These are phyloP conservation scores for Puccinia hordei DNA, from an alignment of 1,284 basidiomycete genomes.

Conservation along the genomic window DNA sequence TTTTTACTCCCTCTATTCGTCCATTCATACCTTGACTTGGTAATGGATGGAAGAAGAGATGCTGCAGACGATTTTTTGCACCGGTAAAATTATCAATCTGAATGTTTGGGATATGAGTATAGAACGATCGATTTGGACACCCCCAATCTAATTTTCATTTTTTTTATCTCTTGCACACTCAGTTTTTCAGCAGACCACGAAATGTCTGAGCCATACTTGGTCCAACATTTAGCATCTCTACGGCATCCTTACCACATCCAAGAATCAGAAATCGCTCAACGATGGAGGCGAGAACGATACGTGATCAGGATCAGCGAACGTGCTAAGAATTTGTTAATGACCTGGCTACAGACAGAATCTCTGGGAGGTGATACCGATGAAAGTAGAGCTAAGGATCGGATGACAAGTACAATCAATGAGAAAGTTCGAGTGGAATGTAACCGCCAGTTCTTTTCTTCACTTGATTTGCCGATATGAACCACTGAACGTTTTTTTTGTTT, in stretches of 20 bases:
- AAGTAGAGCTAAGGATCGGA: conserved; percentile 73
- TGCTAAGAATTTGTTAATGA: conserved; percentile 85
- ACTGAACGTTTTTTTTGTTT: not conserved
- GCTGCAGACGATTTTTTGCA: conserved; percentile 68
- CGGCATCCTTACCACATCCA: conserved; percentile 77
- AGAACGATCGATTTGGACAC: not conserved
- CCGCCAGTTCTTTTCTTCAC: conserved; percentile 48
- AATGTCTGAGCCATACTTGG: conserved; percentile 68
- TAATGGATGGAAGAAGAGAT: conserved; percentile 84
- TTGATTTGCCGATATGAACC: not conserved
- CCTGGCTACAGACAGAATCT: conserved; percentile 91
- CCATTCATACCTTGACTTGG: conserved; percentile 93
- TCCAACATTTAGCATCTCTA: conserved; percentile 80
- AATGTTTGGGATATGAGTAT: conserved; percentile 1
- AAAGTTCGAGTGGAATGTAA: conserved; percentile 86
- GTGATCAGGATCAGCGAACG: conserved; percentile 85
- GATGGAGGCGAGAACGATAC: conserved; percentile 88
- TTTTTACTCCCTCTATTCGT: conserved; percentile 94
- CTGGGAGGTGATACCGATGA: conserved; percentile 74
- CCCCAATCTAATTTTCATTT: not conserved
- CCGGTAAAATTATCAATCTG: conserved; percentile 36
- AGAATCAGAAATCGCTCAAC: conserved; percentile 70
- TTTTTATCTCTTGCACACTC: not conserved
- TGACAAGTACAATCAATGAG: conserved; percentile 73
- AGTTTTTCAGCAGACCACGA: conserved; percentile 56